Percentiles rank a stretch among this genome's conserved stretches.
Conservation (phyloP, 2,329 filamentous ascomycete genomes). For the Aspergillus melleus region DNA sequence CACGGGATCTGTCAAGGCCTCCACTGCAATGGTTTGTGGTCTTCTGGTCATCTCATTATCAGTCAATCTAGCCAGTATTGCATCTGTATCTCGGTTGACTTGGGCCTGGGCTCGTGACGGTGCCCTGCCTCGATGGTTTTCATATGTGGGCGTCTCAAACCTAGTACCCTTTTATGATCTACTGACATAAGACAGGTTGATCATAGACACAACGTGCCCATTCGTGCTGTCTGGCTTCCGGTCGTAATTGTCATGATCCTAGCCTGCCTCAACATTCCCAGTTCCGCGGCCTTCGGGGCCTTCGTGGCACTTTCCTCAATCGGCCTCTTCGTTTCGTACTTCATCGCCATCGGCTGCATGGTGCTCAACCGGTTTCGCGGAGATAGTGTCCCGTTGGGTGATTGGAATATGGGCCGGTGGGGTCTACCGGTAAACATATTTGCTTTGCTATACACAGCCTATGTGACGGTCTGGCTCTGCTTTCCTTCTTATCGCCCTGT, state of each 20-base stretch:
- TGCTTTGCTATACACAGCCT: constrained; percentile 28
- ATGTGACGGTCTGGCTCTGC: background rate
- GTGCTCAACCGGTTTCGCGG: constrained; percentile 32
- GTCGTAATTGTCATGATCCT: constrained; percentile 34
- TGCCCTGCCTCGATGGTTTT: constrained; percentile 37
- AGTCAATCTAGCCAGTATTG: constrained; percentile 43
- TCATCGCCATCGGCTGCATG: constrained; percentile 40
- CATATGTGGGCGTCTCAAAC: constrained; percentile 10
- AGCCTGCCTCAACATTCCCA: constrained; percentile 42
- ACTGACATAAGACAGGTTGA: constrained; percentile 27
- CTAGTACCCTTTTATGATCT: no score
- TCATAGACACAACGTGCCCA: constrained; percentile 34
- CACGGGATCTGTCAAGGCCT: constrained; percentile 42
- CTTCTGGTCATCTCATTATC: constrained; percentile 40
- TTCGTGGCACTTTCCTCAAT: constrained; percentile 42
- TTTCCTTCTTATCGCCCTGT: constrained; percentile 5
- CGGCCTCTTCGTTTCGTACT: constrained; percentile 41
- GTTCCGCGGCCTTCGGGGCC: constrained; percentile 40
- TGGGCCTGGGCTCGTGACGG: constrained; percentile 54
- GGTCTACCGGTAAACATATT: constrained; percentile 36
- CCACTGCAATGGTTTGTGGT: constrained; percentile 37
- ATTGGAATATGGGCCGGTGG: constrained; percentile 18
- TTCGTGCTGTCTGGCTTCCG: constrained; percentile 38
- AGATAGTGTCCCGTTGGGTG: constrained; percentile 23
- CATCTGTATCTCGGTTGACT: constrained; percentile 50